Conservation (phyloP, 2,329 filamentous ascomycete species). For the Fusarium azukiicola region DNA sequence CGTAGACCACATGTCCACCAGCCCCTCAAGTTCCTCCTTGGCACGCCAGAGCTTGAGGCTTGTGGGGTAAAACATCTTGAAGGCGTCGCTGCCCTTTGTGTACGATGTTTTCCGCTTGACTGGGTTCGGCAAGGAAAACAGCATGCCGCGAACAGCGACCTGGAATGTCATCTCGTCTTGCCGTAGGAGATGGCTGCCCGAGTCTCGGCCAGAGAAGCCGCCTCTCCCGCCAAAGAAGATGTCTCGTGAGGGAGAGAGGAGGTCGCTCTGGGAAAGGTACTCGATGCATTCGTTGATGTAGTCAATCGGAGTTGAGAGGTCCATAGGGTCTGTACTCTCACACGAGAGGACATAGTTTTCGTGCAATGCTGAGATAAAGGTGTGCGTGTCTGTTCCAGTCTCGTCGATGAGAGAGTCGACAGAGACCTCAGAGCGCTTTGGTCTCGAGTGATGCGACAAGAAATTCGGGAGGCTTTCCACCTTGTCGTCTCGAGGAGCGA, state of each 20-base stretch:
- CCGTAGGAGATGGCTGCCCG: conserved; percentile 86
- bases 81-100: conserved; percentile 78
- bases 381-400: conserved; percentile 94
- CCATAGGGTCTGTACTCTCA: conserved; percentile 73
- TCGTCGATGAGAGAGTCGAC: conserved; percentile 93
- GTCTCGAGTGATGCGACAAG: conserved; percentile 77
- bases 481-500: conserved; percentile 63
- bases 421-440: conserved; percentile 82
- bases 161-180: conserved; percentile 98
- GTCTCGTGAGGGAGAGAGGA: conserved; percentile 88
- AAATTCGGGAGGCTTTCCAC: conserved; percentile 80
- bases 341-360: conserved; percentile 97
- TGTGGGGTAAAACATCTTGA: conserved; percentile 96
- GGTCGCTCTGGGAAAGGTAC: conserved; percentile 91
- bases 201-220: conserved; percentile 74
- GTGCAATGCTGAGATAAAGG: conserved; percentile 93
- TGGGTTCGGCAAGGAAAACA: conserved; percentile 92
- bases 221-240: conserved; percentile 83
- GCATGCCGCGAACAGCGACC: conserved; percentile 90
- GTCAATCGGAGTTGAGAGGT: conserved; percentile 83
- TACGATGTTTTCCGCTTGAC: conserved; percentile 84
- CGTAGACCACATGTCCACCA: conserved; percentile 85
- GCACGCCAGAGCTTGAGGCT: conserved; percentile 91
- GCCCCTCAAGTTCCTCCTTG: conserved; percentile 89
- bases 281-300: conserved; percentile 93